These are phyloP conservation scores for Solanum aculeatissimum DNA, from an alignment of 305 asterid genomes.

Conservation along the genomic window DNA sequence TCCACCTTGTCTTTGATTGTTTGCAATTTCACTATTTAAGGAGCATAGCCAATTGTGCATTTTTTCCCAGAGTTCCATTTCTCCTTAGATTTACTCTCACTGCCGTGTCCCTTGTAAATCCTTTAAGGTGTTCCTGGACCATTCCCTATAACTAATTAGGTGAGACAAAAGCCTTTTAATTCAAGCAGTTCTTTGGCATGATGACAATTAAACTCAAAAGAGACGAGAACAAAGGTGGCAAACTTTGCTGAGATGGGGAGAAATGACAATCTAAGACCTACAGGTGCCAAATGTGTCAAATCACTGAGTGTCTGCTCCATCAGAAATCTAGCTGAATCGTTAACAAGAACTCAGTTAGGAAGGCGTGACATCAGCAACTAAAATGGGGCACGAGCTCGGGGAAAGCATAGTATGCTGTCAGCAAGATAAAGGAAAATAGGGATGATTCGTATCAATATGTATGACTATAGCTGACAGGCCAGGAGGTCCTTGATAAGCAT, in stretches of 20 bases:
- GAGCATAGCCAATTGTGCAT: not conserved
- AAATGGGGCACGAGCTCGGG: not conserved
- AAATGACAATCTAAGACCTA: not conserved
- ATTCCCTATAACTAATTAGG: not conserved
- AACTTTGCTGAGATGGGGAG: not conserved
- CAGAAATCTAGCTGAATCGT: not conserved
- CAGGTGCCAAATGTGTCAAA: not conserved
- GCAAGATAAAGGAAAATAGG: not conserved
- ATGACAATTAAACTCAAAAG: not conserved
- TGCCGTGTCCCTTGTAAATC: not conserved
- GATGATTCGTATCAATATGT: not conserved
- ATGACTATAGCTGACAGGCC: not conserved
- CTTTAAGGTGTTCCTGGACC: not conserved
- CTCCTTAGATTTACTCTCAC: not conserved
- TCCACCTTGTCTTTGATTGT: not conserved
- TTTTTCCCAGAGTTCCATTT: not conserved
- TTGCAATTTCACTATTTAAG: not conserved
- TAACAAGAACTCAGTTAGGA: not conserved
- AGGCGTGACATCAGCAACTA: not conserved
- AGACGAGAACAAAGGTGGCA: not conserved
- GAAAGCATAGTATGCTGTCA: not conserved
- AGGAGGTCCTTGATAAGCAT: not conserved
- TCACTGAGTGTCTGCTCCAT: not conserved
- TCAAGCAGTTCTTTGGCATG: not conserved
- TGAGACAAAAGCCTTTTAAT: not conserved